Base-by-base conservation (phyloP, 164 flowering plant species). In the Warburgia ugandensis region DNA sequence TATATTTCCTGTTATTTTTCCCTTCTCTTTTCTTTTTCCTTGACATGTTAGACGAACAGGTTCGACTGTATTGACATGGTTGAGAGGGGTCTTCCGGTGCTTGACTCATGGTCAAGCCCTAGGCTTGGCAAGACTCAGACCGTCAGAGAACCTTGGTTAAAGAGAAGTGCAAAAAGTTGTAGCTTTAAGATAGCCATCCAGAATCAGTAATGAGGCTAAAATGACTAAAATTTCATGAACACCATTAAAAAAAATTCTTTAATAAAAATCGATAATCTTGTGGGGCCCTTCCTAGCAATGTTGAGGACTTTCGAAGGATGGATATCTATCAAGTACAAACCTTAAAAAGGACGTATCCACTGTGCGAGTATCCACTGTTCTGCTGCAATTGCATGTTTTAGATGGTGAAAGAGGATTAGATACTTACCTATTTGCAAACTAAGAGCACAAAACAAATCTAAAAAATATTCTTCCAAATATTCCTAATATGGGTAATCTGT, bases 111-210 rank as follows among this genome's bases (percentile, higher is more conserved):
- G n/a, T n/a, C n/a, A n/a, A n/a, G n/a, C n/a, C n/a, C n/a, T n/a
- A n/a, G n/a, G n/a, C n/a, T n/a, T 13, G 41, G 41, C 14, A 20
- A 37, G 41, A 37, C 41, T 37, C 17, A 37, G 41, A 16, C 41
- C 17, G 17, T 37, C 14, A 37, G 41, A 13, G 16, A 13, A 3
- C 17, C 17, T 16, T 20, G 17, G 14, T 12, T 37, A 12, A 37
- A 11, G 41, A 37, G 17, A 37, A 37, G 41, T 35, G 19, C 23
- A 20, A 41, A 58, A 56, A 53, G 62, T 35, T 39, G 28, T 40
- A 63, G 42, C 65, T 73, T 69, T 67, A 55, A 65, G 63, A 72
- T 77, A 70, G 58, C 38, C 62, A 68, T 63, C 51, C 61, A 67
- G 62, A 64, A 58, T 67, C 68, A 50, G 55, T 45, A 65, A 70